These are phyloP conservation scores for Luffa aegyptiaca DNA, from an alignment of 306 rosid species.

Conservation along the genomic window DNA sequence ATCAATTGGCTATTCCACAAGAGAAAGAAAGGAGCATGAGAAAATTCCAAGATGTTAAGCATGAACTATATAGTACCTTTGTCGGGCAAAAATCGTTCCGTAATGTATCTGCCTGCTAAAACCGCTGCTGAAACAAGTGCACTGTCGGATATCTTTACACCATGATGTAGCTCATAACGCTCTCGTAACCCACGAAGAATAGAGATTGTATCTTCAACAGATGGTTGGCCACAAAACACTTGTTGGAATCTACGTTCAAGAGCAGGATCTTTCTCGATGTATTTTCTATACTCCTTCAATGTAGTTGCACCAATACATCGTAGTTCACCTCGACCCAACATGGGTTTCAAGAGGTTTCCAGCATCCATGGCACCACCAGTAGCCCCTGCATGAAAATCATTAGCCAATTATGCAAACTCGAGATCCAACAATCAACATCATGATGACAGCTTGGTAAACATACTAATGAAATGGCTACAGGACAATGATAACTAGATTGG, in stretches of 20 bases:
- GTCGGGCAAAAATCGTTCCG: constrained; percentile 91
- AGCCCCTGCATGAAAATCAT: constrained; percentile 57
- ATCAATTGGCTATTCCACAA: not conserved
- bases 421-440: not conserved
- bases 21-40: not conserved
- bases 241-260: constrained; percentile 97
- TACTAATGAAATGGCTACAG: not conserved
- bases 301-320: constrained; percentile 97
- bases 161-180: constrained; percentile 97
- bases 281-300: constrained; percentile 80
- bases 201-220: constrained; percentile 83
- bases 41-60: not conserved
- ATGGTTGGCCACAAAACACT: constrained; percentile 86
- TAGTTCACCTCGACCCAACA: constrained; percentile 99
- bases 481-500: not conserved
- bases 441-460: not conserved
- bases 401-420: not conserved
- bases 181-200: constrained; percentile 97
- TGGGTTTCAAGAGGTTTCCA: constrained; percentile 90
- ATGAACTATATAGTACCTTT: constrained; percentile 40
- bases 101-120: constrained; percentile 83
- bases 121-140: constrained; percentile 95
- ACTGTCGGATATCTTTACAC: constrained; percentile 92
- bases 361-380: constrained; percentile 99
- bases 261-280: constrained; percentile 95